These are phyloP conservation scores for Aulographum hederae DNA, from an alignment of 2,329 filamentous ascomycete genomes.

Conservation along the genomic window DNA sequence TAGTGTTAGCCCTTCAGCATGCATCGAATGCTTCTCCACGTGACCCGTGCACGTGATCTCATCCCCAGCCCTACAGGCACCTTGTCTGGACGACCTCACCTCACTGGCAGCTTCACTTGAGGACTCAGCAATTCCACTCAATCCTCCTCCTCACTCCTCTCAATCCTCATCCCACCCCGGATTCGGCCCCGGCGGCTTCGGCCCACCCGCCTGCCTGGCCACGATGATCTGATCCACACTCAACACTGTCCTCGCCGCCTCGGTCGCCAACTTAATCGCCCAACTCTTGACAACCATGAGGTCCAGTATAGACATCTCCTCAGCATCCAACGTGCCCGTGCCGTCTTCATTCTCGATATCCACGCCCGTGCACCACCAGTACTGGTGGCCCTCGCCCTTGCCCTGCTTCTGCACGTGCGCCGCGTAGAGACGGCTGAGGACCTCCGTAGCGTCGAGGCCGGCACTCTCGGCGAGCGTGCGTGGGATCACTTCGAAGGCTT, in stretches of 20 bases:
- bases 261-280: conserved; percentile 93
- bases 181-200: conserved; percentile 91
- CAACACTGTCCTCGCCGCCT: conserved; percentile 81
- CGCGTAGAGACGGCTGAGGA: conserved; percentile 79
- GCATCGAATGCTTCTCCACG: too few species aligned
- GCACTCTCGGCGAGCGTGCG: conserved; percentile 88
- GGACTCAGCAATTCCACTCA: too few species aligned
- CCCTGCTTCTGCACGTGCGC: conserved; percentile 49
- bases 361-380: conserved; percentile 79
- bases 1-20: too few species aligned
- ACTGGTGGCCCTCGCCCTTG: conserved; percentile 34
- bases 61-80: too few species aligned
- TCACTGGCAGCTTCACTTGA: too few species aligned
- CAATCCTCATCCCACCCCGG: conserved; percentile 55
- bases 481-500: conserved; percentile 94
- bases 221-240: conserved; percentile 99
- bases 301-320: conserved; percentile 79
- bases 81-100: too few species aligned
- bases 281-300: conserved; percentile 82
- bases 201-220: conserved; percentile 86
- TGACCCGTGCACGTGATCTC: too few species aligned
- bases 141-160: too few species aligned
- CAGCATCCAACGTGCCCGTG: conserved; percentile 68
- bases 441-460: conserved; percentile 91
- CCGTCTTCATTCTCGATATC: conserved; percentile 80